phyloP scores from a whole-genome alignment of 495 filamentous ascomycete genomes.

The Astrothelium macrocarpum region DNA sequence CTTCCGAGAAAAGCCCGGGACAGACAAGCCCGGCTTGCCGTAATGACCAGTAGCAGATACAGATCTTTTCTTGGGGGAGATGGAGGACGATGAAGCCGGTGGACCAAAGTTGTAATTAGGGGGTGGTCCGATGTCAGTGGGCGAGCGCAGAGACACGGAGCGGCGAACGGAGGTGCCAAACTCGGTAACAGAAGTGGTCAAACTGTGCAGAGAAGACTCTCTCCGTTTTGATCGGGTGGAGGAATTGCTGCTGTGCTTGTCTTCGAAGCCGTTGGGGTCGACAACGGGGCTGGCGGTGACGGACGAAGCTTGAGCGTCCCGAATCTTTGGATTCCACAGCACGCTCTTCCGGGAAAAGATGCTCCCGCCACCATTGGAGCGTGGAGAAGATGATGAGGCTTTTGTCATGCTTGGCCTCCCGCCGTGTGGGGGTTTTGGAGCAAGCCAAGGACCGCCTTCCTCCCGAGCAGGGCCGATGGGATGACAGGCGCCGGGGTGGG shows the following conservation, averaged over 20 bases:
- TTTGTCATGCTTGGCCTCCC: neutral
- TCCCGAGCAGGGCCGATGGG: neutral
- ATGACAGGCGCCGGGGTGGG: neutral
- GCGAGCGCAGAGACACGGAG: conserved; percentile 21
- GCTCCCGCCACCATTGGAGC: neutral
- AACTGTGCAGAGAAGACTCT: conserved; percentile 17
- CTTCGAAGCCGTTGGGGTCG: neutral
- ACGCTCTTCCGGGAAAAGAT: conserved; percentile 3
- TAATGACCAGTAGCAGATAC: conserved; percentile 1
- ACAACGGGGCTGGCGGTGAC: neutral
- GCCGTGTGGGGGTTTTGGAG: neutral
- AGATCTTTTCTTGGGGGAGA: neutral
- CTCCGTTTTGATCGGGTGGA: conserved; percentile 5
- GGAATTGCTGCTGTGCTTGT: conserved; percentile 6
- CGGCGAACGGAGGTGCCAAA: conserved; percentile 18
- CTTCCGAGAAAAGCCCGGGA: conserved; percentile 19
- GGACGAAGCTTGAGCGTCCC: neutral
- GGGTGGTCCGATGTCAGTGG: neutral
- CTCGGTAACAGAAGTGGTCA: conserved; percentile 16
- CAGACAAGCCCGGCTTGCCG: conserved; percentile 17
- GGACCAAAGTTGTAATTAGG: neutral
- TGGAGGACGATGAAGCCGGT: neutral
- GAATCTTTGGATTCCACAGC: conserved; percentile 2
- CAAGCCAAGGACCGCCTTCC: neutral
- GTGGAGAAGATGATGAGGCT: neutral